Base-by-base conservation (phyloP, 306 rosid species). In the Vachellia collinsii region DNA sequence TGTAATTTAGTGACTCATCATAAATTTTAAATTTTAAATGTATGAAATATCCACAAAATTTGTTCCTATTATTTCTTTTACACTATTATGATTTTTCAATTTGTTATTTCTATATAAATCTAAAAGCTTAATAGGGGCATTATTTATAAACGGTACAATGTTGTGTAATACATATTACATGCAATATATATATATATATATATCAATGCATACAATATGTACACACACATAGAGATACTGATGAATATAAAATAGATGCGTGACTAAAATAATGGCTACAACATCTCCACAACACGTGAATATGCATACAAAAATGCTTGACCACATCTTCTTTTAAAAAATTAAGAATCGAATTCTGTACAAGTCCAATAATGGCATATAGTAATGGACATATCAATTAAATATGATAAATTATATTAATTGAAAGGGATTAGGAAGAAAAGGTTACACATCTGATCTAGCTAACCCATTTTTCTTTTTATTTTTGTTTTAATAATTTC, bases 371-470 rank as follows among this genome's bases (percentile, higher is more conserved):
- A n/a, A n/a, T n/a, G 63, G 50, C 46, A 59, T 11, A 59, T 59
- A 23, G 65, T 17, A 42, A 58, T 41, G 77, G 47, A 72, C 38
- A 34, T 29, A 44, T 7, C 11, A 54, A 54, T 54, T 19, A 19
- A 17, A 54, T n/a, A 54, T 54, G n/a, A 54, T 19, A 19, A 54
- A 19, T 51, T 17, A n/a, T 54, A 54, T 54, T 7, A 54, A 54
- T 77, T 79, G 77, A 64, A 29, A 64, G 76, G 81, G 79, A 76
- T 79, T 81, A 83, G 77, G 80, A 73, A 70, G 48, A 58, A 3
- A 22, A 82, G 48, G 74, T 72, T 83, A 43, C 5, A 82, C 85
- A 87, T 90, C 85, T 75, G 83, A 88, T 90, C 88, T 72, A 64
- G 74, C 68, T 62, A 61, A 22, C 65, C 36, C 61, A 23, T 36